Base-by-base conservation (phyloP, 176 grass and related monocot genomes). In the Oryza australiensis region DNA sequence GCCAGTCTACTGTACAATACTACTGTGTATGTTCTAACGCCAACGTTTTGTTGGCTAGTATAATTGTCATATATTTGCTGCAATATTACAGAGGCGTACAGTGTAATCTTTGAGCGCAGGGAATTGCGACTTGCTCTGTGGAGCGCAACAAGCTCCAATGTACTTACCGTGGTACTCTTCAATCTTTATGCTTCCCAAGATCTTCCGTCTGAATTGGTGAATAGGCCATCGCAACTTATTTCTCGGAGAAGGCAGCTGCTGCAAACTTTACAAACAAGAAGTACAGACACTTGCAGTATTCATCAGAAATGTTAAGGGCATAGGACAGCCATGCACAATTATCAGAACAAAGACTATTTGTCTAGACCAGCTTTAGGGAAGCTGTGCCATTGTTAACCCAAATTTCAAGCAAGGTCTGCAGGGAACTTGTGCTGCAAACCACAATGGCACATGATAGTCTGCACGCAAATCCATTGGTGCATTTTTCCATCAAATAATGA, bases 211-310 rank as follows among this genome's bases (percentile, higher is more conserved):
- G 35, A 75, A 80, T 62, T 68, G 26, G 12, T 59, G 33, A 67
- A 22, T 20, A 20, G 76, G 62, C 48, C 27, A 28, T 20, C 15
- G 42, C 40, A 53, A 10, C 69, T 37, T 43, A 66, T 35, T 84
- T 79, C 75, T 79, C 35, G 86, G 80, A 60, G 45, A 62, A 74
- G 81, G 81, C 15, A 84, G 69, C 46, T 80, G 86, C 60, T 79
- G 69, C 75, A 72, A 80, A 65, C 49, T 74, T 66, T 74, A 28
- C 69, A 40, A 66, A 88, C 75, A 79, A 37, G 35, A 37, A 59
- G 46, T 62, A 43, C 66, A 66, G 0, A 60, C 64, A 59, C 69
- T 73, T 60, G 86, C n/a, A 74, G 37, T 67, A 79, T 66, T 59
- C 32, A 55, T 73, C 67, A 83, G 32, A 48, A 82, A 82, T 26